Evolutionary conservation across 495 filamentous ascomycete species (phyloP).

Genomic region (Penicillium desertorum): DNA sequence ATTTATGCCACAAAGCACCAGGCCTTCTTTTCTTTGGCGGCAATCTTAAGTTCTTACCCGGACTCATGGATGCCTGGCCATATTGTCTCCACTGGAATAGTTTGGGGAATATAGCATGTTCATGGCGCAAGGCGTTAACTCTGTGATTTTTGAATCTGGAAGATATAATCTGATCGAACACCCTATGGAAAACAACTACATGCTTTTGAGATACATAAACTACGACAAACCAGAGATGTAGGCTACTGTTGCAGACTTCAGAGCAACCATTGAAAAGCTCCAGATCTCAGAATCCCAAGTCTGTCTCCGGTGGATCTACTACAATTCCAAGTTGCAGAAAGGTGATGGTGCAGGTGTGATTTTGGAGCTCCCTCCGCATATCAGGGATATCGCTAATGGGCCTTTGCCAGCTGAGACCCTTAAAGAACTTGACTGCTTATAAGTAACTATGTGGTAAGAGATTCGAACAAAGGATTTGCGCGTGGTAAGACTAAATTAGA

Average conservation of each 20-base stretch:
- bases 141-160: not conserved
- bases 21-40: not conserved
- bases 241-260: conserved; percentile 20
- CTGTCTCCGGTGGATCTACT: conserved; percentile 36
- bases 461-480: not conserved
- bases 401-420: conserved; percentile 31
- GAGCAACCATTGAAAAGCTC: conserved; percentile 11
- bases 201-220: not conserved
- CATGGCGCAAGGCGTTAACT: conserved; percentile 5
- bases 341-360: conserved; percentile 33
- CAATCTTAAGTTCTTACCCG: not conserved
- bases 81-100: not conserved
- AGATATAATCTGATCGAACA: not conserved
- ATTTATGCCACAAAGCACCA: not conserved
- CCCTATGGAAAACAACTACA: not conserved
- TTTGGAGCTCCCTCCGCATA: conserved; percentile 31
- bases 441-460: not conserved
- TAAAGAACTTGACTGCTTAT: conserved; percentile 16
- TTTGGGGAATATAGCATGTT: not conserved
- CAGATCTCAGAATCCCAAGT: conserved; percentile 28
- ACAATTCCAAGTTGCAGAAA: conserved; percentile 31
- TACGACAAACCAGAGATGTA: conserved; percentile 7
- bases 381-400: conserved; percentile 27
- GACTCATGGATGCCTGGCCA: not conserved
- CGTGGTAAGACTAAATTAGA: not conserved